Evolutionary conservation across 805 yeast genomes (phyloP), one percentile per base, ranked within the genome.

Genomic region (Schizosaccharomyces osmophilus): DNA sequence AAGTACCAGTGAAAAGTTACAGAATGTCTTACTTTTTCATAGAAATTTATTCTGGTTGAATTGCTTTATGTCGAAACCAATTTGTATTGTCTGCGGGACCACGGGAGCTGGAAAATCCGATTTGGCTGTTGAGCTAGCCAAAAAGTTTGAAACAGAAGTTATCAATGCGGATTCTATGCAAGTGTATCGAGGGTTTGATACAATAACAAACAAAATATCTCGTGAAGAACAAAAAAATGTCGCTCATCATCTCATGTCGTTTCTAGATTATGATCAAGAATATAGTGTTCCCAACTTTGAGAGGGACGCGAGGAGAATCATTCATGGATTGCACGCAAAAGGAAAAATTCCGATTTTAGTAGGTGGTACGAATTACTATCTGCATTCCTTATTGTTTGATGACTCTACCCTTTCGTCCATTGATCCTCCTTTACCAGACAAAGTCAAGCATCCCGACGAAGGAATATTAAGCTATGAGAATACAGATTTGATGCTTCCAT

Each of bases 91-190:
- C 57, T 17, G 22, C 5, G 57, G 57, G 5, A 51, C 57, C 19
- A 51, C 57, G 6, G 57, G 57, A 11, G 57, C 57, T 24, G 57
- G 57, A 17, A 51, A 48, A 54, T 19, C 39, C 55, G 19, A 81
- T 77, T 78, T 85, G 63, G 79, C 87, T 58, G 80, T 87, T 2
- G 90, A 87, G 63, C 70, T 93, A 24, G 96, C 97, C 11, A 76
- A 79, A 65, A 77, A 77, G 32, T 77, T 84, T 61, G 78, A 82
- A 68, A 97, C 97, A 24, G 97, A 93, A 69, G 77, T 93, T 64
- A 85, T 93, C 64, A 93, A 93, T 71, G 95, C 95, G 0, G 98
- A 93, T 69, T 87, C 97, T 0, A 89, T 93, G 97, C 98, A 93
- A 71, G 85, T 93, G 76, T 93, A 93, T 71, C 72, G 75, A 48